Base-by-base conservation (phyloP, 345 rosid genomes). In the Camelina neglecta region DNA sequence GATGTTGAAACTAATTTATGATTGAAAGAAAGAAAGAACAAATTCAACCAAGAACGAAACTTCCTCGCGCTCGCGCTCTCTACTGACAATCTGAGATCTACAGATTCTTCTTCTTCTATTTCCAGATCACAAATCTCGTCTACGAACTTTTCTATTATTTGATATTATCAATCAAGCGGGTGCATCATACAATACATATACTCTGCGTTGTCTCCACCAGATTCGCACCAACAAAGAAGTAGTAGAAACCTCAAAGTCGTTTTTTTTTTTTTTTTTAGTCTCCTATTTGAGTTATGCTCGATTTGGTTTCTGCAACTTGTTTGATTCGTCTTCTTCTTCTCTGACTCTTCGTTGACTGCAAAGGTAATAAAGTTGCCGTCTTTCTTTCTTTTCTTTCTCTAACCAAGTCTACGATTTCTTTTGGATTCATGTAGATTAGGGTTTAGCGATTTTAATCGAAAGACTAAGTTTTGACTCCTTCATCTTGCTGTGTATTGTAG, bases 11-110 rank as follows among this genome's bases (percentile, higher is more conserved):
- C 65, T 29, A 29, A 29, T 29, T 44, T 65, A 62, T 53, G 16
- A 65, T 35, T 18, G 18, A 18, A 18, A 18, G 18, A 18, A 18
- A 18, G 38, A 35, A 35, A 35, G 8, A 65, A 71, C 8, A 64
- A 29, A 20, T 54, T 64, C 67, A 65, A 71, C 60, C 1, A 7
- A 71, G 76, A 65, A 65, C 33, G 81, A 77, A 77, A 71, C 81
- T 77, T 77, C 81, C 81, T 77, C 73, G 57, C 56, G 65, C 61
- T 35, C 38, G 38, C 38, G 67, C 71, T 41, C 63, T 48, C 67
- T 18, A 57, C 72, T 65, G 36, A 60, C 76, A 77, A 47, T 77
- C 63, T 77, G 73, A 77, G 81, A 77, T 77, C 81, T 42, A 71
- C 6, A 6, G 73, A 71, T 65, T 60, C 45, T 29, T 29, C 31